Base-by-base conservation (phyloP, 306 rosid genomes). In the Albizia julibrissin region DNA sequence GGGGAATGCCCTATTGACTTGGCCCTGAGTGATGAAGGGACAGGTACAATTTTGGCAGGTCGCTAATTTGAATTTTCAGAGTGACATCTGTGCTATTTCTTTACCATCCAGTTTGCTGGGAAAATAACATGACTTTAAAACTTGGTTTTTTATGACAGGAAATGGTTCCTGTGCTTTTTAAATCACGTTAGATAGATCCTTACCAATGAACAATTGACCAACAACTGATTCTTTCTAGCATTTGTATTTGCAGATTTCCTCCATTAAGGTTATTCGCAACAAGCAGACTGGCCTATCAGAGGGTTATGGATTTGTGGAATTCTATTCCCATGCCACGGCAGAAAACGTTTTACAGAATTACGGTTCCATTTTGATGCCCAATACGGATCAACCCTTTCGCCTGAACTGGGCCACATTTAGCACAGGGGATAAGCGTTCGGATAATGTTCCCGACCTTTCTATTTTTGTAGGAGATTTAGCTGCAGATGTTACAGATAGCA, bases 381-480 rank as follows among this genome's bases (percentile, higher is more conserved):
- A 89, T 74, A 90, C 93, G 4, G 99, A 93, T 2, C 99, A 92
- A 71, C 88, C 97, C 69, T 93, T 96, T 88, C 97, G 97, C 72
- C 89, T 96, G 80, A 96, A 96, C 90, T 96, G 99, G 99, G 99
- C 99, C 1, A 85, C 98, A 73, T 94, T 96, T 89, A 93, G 97
- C 87, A 86, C 93, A 2, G 97, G 94, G 75, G 98, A 96, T 76
- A 93, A 92, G 91, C 90, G 90, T 75, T 91, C 97, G 21, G 99
- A 92, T 78, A 96, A 90, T 86, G 91, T 87, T 82, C 94, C 99
- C n/a, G 99, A 96, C 76, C 96, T 96, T 81, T 96, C 99, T 70
- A 93, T 96, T 80, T 96, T 96, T 77, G 99, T 96, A 69, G 99
- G 99, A 88, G 99, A 96, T 82, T 91, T 96, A 91, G 98, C 99